Percentiles rank a stretch among this genome's conserved stretches.
phyloP scores from a whole-genome alignment of 106 monocot genomes.

The Narthecium ossifragum region DNA sequence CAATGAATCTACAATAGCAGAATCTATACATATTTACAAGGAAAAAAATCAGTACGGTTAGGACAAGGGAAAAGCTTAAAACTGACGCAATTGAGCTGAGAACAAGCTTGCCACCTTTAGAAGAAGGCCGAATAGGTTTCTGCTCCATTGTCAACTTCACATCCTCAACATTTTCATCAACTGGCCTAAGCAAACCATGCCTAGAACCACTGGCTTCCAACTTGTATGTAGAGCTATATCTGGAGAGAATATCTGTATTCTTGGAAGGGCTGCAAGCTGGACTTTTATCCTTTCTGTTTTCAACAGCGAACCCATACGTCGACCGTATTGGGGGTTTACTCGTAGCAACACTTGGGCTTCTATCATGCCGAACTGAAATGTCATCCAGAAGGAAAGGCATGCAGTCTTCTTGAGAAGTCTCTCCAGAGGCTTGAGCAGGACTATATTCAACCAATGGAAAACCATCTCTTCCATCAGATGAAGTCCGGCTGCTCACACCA shows the following conservation, averaged over 20 bases:
- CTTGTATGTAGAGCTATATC: constrained; percentile 25
- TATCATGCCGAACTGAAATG: constrained; percentile 33
- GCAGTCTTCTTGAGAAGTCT: constrained; percentile 63
- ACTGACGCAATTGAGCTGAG: not conserved
- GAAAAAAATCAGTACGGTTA: constrained; percentile 8
- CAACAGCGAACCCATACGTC: constrained; percentile 53
- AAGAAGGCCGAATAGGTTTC: constrained; percentile 12
- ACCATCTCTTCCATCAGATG: constrained; percentile 31
- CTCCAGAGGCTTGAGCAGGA: constrained; percentile 24
- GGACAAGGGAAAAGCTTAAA: not conserved
- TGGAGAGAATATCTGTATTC: constrained; percentile 29
- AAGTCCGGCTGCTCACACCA: constrained; percentile 18
- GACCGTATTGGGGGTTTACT: constrained; percentile 23
- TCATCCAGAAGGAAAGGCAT: constrained; percentile 78
- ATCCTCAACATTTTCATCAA: constrained; percentile 29
- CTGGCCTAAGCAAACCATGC: constrained; percentile 16
- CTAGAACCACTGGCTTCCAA: constrained; percentile 16
- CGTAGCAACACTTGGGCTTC: constrained; percentile 7
- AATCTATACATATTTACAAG: constrained; percentile 21
- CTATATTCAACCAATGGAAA: constrained; percentile 20
- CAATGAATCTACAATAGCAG: constrained; percentile 59
- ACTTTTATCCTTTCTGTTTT: constrained; percentile 32
- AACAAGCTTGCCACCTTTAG: constrained; percentile 32
- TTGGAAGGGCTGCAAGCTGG: constrained; percentile 22
- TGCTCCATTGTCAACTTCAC: constrained; percentile 11